Evolutionary conservation across 2,329 filamentous ascomycete species (phyloP).

Genomic region (Epichloe baconii): DNA sequence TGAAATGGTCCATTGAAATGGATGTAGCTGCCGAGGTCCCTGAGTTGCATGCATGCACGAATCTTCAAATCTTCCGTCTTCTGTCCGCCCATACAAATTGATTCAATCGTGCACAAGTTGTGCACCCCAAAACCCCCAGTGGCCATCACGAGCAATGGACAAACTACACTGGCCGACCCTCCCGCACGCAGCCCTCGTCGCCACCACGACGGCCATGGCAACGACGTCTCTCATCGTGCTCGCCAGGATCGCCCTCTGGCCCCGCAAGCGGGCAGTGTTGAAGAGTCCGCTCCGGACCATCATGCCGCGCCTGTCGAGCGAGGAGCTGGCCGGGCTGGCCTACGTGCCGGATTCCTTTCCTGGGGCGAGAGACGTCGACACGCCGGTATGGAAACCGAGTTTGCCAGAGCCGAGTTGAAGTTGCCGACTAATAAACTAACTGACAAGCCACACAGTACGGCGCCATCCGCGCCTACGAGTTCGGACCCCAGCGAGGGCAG

Average conservation of each 20-base stretch:
- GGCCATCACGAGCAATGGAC: not conserved
- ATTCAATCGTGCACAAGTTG: too few relatives aligned
- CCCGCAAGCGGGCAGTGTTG: slow-evolving; percentile 25
- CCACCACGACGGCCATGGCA: slow-evolving; percentile 27
- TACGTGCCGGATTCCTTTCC: slow-evolving; percentile 60
- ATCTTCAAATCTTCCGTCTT: too few relatives aligned
- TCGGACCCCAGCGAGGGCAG: slow-evolving; percentile 57
- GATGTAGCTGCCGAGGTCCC: too few relatives aligned
- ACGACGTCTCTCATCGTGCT: slow-evolving; percentile 27
- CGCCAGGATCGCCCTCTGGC: slow-evolving; percentile 25
- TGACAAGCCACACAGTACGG: slow-evolving; percentile 42
- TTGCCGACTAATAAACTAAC: not conserved
- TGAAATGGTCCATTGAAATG: too few relatives aligned
- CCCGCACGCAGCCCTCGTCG: slow-evolving; percentile 16
- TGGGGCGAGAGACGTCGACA: slow-evolving; percentile 58
- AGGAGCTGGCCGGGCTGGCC: slow-evolving; percentile 24
- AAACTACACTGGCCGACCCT: not conserved
- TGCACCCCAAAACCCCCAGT: too few relatives aligned
- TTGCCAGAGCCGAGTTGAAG: too few relatives aligned
- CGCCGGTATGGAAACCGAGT: slow-evolving; percentile 36
- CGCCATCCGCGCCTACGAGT: slow-evolving; percentile 68
- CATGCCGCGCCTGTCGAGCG: slow-evolving; percentile 21
- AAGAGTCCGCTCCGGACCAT: slow-evolving; percentile 31
- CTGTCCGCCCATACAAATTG: too few relatives aligned
- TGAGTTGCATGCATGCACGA: too few relatives aligned